Evolutionary conservation across 257 asterid species (phyloP).

Genomic region (Misopates orontium): DNA sequence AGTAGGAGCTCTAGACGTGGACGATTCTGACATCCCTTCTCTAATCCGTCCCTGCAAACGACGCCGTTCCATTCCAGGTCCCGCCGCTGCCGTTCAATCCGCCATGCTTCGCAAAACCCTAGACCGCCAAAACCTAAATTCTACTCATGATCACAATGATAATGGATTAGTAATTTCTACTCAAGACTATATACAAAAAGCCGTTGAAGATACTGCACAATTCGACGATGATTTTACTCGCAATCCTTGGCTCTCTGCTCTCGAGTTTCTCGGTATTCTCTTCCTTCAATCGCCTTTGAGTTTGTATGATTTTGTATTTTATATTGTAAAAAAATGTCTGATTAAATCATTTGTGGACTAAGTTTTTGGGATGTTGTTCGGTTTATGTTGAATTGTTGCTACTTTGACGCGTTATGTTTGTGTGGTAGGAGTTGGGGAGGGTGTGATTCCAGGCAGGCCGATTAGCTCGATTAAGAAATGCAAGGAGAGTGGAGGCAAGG

Average conservation of each 20-base stretch:
- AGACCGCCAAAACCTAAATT: conserved; percentile 24
- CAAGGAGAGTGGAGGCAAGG: conserved; percentile 45
- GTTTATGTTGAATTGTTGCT: too few species aligned
- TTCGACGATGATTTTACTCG: conserved; percentile 72
- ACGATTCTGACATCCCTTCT: conserved; percentile 87
- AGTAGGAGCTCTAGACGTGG: conserved; percentile 90
- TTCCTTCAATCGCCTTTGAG: background rate
- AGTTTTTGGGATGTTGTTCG: background rate
- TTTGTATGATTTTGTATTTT: conserved; percentile 5
- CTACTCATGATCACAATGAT: conserved; percentile 1
- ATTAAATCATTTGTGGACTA: background rate
- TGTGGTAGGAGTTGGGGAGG: conserved; percentile 51
- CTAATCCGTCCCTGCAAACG: conserved; percentile 91
- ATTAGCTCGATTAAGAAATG: conserved; percentile 64
- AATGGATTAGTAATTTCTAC: conserved; percentile 40
- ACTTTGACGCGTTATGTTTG: background rate
- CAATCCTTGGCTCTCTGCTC: conserved; percentile 73
- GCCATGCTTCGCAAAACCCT: conserved; percentile 23
- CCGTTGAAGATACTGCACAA: conserved; percentile 62
- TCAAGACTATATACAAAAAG: conserved; percentile 74
- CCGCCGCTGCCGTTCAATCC: conserved; percentile 26
- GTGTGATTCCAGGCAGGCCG: conserved; percentile 51
- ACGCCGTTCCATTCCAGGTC: conserved; percentile 31
- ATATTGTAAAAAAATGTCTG: conserved; percentile 6
- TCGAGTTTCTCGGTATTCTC: conserved; percentile 57